Percentiles rank a stretch among this genome's conserved stretches.
phyloP scores from a whole-genome alignment of 371 early-diverging fungal species.

The Lichtheimia ornata region DNA sequence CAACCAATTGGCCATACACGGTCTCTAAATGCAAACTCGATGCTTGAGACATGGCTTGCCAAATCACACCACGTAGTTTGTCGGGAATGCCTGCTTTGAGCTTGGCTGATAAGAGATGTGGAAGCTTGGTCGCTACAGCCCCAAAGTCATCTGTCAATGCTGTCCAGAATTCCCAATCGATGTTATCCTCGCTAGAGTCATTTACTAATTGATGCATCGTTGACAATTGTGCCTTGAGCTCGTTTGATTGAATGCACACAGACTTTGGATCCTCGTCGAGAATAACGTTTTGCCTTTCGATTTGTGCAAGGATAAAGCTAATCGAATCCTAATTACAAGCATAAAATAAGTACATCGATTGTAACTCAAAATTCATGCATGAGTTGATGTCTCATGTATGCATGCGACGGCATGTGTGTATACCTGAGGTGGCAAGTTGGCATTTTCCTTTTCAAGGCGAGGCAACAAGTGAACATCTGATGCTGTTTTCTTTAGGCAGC shows the following conservation, averaged over 20 bases:
- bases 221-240: conserved; percentile 51
- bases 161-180: conserved; percentile 95
- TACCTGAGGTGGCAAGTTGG: conserved; percentile 40
- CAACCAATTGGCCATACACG: conserved; percentile 80
- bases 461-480: conserved; percentile 40
- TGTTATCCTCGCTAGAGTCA: conserved; percentile 41
- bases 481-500: not conserved
- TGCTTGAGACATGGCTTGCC: conserved; percentile 89
- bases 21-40: conserved; percentile 78
- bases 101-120: conserved; percentile 67
- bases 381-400: not conserved
- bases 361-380: not conserved
- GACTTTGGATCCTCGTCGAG: conserved; percentile 61
- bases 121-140: conserved; percentile 57
- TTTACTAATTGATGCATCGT: conserved; percentile 38
- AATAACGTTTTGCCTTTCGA: conserved; percentile 58
- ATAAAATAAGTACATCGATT: not conserved
- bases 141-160: conserved; percentile 84
- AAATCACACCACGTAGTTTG: conserved; percentile 86
- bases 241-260: conserved; percentile 54
- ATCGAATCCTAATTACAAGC: conserved; percentile 35
- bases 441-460: conserved; percentile 44
- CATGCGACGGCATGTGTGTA: not conserved
- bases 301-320: conserved; percentile 53
- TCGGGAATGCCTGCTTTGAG: conserved; percentile 86